Base-by-base conservation (phyloP, 2,329 filamentous ascomycete genomes). In the Harringtonia lauricola region DNA sequence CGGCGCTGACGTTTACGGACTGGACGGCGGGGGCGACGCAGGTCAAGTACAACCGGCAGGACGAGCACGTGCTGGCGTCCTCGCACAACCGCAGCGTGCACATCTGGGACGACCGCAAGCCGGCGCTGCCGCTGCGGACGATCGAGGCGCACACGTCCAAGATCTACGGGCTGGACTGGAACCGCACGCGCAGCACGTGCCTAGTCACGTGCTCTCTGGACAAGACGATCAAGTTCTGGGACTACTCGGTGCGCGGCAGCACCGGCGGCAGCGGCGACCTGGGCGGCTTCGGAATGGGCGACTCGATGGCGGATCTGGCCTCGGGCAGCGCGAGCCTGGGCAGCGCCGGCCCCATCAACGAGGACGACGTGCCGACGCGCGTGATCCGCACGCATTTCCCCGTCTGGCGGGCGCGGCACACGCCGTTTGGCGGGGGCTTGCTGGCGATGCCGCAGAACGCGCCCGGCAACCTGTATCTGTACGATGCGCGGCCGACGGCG, bases 111-210 rank as follows among this genome's bases (percentile, higher is more conserved):
- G 81, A 85, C 56, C 74, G 89, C 39, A 85, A 83, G 56, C 79
- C 87, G 1, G 82, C 83, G 3, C 72, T 79, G 46, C 88, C 89
- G 6, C 64, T 95, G 36, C 81, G 80, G 47, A 90, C 86, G 15
- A 94, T 95, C 49, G 80, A 81, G 56, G 90, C 89, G 0, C 89
- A 95, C 55, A 79, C 77, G 28, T 95, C 88, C 31, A 95, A 95
- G 62, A 95, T 95, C 47, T 95, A 95, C 58, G 90, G 90, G 24
- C 71, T 95, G 29, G 90, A 95, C 62, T 95, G 90, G 90, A 94
- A 94, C 57, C 77, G 90, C 41, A 83, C 82, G 13, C 72, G 80
- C 39, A 64, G 78, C 2, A 81, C 77, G 10, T 81, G 79, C 30
- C 69, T 95, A 41, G 79, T 87, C 7, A 95, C 89, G 3, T 95